These are phyloP conservation scores for Salix exigua DNA, from an alignment of 345 rosid genomes.

Conservation along the genomic window DNA sequence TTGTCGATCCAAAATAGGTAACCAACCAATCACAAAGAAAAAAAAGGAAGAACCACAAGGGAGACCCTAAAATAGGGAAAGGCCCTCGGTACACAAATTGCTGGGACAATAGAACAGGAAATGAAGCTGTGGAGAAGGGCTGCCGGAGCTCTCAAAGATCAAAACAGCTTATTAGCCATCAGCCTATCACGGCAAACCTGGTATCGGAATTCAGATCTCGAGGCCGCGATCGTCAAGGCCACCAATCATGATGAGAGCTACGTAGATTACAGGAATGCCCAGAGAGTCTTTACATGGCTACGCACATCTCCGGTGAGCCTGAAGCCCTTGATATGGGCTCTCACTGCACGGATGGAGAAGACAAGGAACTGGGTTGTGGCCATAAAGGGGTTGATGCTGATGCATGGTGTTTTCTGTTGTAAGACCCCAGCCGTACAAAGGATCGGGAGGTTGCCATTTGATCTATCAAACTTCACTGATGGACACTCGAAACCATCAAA, in stretches of 20 bases:
- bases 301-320: slow-evolving; percentile 57
- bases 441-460: slow-evolving; percentile 66
- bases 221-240: slow-evolving; percentile 66
- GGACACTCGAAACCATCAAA: slow-evolving; percentile 26
- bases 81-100: neutral
- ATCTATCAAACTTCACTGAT: slow-evolving; percentile 56
- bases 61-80: neutral
- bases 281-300: slow-evolving; percentile 60
- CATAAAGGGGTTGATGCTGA: slow-evolving; percentile 65
- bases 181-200: slow-evolving; percentile 32
- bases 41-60: neutral
- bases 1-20: no score
- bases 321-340: slow-evolving; percentile 45
- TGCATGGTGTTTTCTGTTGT: slow-evolving; percentile 76
- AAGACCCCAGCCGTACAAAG: slow-evolving; percentile 37
- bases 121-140: slow-evolving; percentile 68
- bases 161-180: slow-evolving; percentile 49
- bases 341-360: slow-evolving; percentile 50
- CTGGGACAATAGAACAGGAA: neutral
- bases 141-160: slow-evolving; percentile 73
- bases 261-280: slow-evolving; percentile 59
- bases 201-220: slow-evolving; percentile 49
- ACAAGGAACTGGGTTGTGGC: slow-evolving; percentile 77
- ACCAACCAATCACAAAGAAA: no score
- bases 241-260: slow-evolving; percentile 64